A percentile compares a stretch with the other conserved stretches of the same genome.
Evolutionary conservation across 1,139 yeast genomes (phyloP).

Genomic region (Yamadazyma sp.): DNA sequence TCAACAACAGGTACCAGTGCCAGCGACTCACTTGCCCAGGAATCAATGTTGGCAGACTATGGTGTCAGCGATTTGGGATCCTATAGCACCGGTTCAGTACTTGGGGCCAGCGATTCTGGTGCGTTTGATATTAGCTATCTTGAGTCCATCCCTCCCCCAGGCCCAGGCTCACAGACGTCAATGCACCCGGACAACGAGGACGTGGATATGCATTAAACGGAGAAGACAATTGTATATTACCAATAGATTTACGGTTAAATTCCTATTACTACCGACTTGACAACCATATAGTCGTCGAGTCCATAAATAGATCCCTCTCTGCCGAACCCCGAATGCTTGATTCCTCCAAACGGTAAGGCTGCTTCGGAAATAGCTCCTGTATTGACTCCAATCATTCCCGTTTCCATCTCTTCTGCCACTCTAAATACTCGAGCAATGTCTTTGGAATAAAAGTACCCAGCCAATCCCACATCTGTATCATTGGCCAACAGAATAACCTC

Average conservation of each 20-base stretch:
- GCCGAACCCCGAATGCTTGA: constrained; percentile 47
- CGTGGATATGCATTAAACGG: constrained; percentile 2
- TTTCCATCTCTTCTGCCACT: constrained; percentile 42
- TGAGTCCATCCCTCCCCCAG: not conserved
- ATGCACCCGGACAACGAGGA: constrained; percentile 5
- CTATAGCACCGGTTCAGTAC: not conserved
- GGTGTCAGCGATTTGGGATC: not conserved
- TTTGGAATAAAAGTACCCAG: constrained; percentile 44
- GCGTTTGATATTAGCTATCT: not conserved
- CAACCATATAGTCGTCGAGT: constrained; percentile 39
- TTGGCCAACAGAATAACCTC: constrained; percentile 74
- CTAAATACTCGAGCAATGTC: constrained; percentile 56
- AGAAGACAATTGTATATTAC: constrained; percentile 3
- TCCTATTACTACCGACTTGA: constrained; percentile 28
- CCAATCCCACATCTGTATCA: constrained; percentile 51
- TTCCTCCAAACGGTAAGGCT: constrained; percentile 49
- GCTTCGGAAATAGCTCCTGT: constrained; percentile 48
- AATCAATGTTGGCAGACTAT: not conserved
- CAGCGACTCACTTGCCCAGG: not conserved
- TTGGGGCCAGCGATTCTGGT: not conserved
- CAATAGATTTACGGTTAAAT: constrained; percentile 4
- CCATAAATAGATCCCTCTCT: constrained; percentile 50
- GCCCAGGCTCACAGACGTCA: not conserved
- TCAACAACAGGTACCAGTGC: not conserved
- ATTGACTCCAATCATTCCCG: constrained; percentile 50